Evolutionary conservation across 2,329 filamentous ascomycete genomes (phyloP).

Genomic region (Chalaropsis thielavioides): DNA sequence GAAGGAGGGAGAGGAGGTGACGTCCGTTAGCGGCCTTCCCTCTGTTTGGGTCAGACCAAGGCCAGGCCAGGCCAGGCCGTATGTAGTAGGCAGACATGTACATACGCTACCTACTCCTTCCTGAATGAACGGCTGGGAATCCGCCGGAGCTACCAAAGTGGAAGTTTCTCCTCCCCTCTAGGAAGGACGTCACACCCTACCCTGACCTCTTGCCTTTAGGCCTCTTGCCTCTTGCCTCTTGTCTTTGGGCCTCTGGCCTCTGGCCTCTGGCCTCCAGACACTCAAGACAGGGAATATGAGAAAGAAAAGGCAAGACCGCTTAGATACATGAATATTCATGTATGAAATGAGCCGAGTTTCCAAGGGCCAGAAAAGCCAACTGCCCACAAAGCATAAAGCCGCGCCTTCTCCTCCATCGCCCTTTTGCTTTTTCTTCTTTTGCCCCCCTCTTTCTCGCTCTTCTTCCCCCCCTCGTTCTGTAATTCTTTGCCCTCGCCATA

Average conservation of each 20-base stretch:
- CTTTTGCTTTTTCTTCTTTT: neutral
- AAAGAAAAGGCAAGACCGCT: neutral
- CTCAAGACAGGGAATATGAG: neutral
- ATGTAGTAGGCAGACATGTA: neutral
- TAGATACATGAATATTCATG: constrained; percentile 6
- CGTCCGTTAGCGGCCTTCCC: constrained; percentile 2
- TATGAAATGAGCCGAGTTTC: neutral
- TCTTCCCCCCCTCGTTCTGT: neutral
- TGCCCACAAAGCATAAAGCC: constrained; percentile 5
- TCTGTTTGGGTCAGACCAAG: neutral
- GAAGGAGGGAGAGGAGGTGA: neutral
- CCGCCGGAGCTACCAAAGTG: neutral
- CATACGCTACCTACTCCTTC: constrained; percentile 2
- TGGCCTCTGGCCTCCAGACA: neutral
- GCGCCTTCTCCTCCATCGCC: constrained; percentile 1
- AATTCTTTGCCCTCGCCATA: neutral
- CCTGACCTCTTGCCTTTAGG: too few relatives aligned
- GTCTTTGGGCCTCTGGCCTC: neutral
- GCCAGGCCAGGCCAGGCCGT: neutral
- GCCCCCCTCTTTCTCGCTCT: neutral
- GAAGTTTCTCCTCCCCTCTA: neutral
- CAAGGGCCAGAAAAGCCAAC: neutral
- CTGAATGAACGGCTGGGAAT: constrained; percentile 1
- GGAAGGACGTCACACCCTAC: constrained; percentile 2
- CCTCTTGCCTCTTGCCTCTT: too few relatives aligned